phyloP scores from a whole-genome alignment of 2,329 filamentous ascomycete genomes.

The Aureobasidium sp. region DNA sequence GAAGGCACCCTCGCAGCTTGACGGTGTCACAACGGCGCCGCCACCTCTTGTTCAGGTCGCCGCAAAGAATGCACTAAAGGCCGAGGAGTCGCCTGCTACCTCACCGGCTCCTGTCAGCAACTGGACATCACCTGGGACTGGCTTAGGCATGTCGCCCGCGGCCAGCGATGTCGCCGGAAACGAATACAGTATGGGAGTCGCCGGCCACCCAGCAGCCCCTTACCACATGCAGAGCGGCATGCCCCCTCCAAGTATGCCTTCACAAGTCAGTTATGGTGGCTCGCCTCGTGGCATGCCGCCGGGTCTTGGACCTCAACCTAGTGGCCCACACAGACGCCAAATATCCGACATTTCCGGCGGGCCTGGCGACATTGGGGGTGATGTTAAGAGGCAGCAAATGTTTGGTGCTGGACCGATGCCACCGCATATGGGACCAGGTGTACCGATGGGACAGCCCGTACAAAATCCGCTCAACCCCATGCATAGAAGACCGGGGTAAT shows the following conservation, averaged over 20 bases:
- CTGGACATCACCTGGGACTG: conserved; percentile 57
- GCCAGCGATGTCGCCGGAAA: conserved; percentile 39
- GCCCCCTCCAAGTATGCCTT: conserved; percentile 18
- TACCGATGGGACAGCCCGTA: conserved; percentile 33
- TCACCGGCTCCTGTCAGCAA: conserved; percentile 54
- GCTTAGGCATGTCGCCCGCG: conserved; percentile 52
- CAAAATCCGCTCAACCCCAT: conserved; percentile 43
- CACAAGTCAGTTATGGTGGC: conserved; percentile 33
- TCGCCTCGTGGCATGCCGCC: conserved; percentile 34
- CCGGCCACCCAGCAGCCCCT: conserved; percentile 28
- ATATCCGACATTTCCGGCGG: conserved; percentile 56
- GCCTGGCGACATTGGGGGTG: conserved; percentile 42
- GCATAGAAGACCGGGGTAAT: conserved; percentile 39
- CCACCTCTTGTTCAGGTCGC: conserved; percentile 46
- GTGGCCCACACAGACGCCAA: conserved; percentile 47
- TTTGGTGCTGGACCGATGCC: conserved; percentile 33
- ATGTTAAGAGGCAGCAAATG: conserved; percentile 54
- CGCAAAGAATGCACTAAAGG: conserved; percentile 51
- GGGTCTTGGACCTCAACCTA: conserved; percentile 20
- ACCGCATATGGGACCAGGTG: conserved; percentile 17
- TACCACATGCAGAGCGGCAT: conserved; percentile 28
- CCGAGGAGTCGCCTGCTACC: conserved; percentile 56
- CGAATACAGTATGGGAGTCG: conserved; percentile 40
- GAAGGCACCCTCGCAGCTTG: conserved; percentile 39
- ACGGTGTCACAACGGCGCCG: conserved; percentile 40